phyloP scores from a whole-genome alignment of 768 basidiomycete genomes.

The Boletus sensibilis region DNA sequence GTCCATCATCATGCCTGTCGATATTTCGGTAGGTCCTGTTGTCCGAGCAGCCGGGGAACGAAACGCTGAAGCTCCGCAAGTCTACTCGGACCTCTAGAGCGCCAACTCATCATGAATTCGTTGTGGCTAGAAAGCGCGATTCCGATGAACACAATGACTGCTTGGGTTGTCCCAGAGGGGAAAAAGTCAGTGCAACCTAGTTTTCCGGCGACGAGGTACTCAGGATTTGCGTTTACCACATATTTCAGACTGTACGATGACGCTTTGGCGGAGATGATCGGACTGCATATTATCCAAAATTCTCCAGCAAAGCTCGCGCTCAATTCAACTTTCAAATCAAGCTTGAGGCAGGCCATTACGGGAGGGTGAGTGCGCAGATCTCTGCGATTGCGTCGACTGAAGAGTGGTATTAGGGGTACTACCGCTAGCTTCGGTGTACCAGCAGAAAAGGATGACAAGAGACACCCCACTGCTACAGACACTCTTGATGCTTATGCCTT shows the following conservation, averaged over 20 bases:
- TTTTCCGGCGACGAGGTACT: neutral
- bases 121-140: constrained; percentile 85
- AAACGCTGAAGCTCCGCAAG: constrained; percentile 37
- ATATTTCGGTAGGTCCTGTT: constrained; percentile 69
- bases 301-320: constrained; percentile 62
- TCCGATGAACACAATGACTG: constrained; percentile 60
- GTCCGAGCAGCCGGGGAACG: neutral
- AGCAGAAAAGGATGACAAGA: constrained; percentile 62
- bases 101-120: constrained; percentile 84
- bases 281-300: constrained; percentile 67
- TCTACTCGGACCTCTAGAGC: constrained; percentile 71
- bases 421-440: constrained; percentile 85
- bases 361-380: constrained; percentile 64
- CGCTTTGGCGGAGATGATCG: constrained; percentile 59
- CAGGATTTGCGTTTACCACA: neutral
- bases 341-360: constrained; percentile 79
- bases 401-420: constrained; percentile 50
- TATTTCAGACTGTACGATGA: constrained; percentile 66
- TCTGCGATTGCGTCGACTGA: constrained; percentile 8
- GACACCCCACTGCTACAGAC: constrained; percentile 51
- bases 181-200: constrained; percentile 51
- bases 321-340: constrained; percentile 73
- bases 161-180: constrained; percentile 74
- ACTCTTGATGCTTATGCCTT: constrained; percentile 78
- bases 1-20: constrained; percentile 85